Evolutionary conservation across 176 grass and related monocot genomes (phyloP).

Genomic region (Musa itinerans): DNA sequence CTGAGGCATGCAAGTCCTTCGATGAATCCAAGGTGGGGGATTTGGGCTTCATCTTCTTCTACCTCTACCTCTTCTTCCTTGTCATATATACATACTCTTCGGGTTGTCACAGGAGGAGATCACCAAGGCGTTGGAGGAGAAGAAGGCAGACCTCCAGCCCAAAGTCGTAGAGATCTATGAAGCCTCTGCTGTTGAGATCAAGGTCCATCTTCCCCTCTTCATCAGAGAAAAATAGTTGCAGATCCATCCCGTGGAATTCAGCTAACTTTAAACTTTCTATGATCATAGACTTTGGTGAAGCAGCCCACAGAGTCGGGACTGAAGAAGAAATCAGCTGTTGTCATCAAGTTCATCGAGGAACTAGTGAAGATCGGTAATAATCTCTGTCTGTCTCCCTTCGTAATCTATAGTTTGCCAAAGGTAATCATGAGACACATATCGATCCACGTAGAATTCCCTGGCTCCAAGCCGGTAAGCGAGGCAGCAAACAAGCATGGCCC

Average conservation of each 20-base stretch:
- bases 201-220: slow-evolving; percentile 17
- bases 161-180: slow-evolving; percentile 70
- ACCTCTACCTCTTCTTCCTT: not conserved
- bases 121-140: slow-evolving; percentile 46
- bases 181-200: slow-evolving; percentile 34
- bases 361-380: slow-evolving; percentile 49
- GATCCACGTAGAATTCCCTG: slow-evolving; percentile 44
- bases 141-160: slow-evolving; percentile 48
- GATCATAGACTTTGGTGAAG: slow-evolving; percentile 46
- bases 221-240: too few relatives aligned
- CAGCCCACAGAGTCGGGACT: slow-evolving; percentile 31
- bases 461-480: slow-evolving; percentile 54
- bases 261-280: not conserved
- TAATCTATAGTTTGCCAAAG: too few relatives aligned
- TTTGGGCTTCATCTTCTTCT: not conserved
- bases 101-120: slow-evolving; percentile 31
- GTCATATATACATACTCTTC: too few relatives aligned
- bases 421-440: too few relatives aligned
- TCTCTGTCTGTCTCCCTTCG: too few relatives aligned
- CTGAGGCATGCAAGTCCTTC: slow-evolving; percentile 11
- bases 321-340: slow-evolving; percentile 49
- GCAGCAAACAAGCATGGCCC: slow-evolving; percentile 30
- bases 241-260: not conserved
- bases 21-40: slow-evolving; percentile 3
- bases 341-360: slow-evolving; percentile 51